phyloP scores from a whole-genome alignment of 2,329 filamentous ascomycete genomes.

The Elsinoe arachidis region DNA sequence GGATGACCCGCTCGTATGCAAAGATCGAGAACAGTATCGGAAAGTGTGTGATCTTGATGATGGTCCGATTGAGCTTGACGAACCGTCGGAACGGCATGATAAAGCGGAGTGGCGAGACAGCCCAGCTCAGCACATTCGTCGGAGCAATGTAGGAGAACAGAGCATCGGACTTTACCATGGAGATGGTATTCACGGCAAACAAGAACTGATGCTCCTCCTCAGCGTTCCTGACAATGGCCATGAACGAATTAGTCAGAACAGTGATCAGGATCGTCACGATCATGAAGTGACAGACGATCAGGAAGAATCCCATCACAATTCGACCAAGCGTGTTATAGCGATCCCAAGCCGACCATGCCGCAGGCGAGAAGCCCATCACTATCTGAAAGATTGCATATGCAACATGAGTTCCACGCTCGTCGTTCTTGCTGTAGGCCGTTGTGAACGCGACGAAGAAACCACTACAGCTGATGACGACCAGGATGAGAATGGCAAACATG shows the following conservation, averaged over 20 bases:
- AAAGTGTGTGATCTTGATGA: constrained; percentile 87
- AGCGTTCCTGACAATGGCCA: constrained; percentile 87
- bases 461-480: constrained; percentile 81
- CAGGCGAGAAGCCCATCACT: constrained; percentile 89
- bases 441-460: constrained; percentile 95
- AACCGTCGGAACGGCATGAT: constrained; percentile 72
- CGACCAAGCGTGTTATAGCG: constrained; percentile 73
- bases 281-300: constrained; percentile 92
- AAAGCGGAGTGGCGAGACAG: constrained; percentile 74
- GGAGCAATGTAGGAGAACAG: constrained; percentile 91
- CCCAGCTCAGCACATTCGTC: constrained; percentile 84
- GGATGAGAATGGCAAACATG: constrained; percentile 70
- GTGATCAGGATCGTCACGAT: constrained; percentile 91
- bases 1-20: constrained; percentile 71
- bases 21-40: constrained; percentile 82
- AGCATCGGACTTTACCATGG: constrained; percentile 96
- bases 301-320: constrained; percentile 65
- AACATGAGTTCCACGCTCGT: constrained; percentile 63
- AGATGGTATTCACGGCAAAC: constrained; percentile 94
- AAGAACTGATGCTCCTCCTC: constrained; percentile 87
- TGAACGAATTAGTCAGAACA: constrained; percentile 93
- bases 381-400: constrained; percentile 90
- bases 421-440: constrained; percentile 61
- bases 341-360: constrained; percentile 85
- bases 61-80: constrained; percentile 74